Conservation (phyloP, 176 grass and related monocot genomes). For the Aegilops speltoides region DNA sequence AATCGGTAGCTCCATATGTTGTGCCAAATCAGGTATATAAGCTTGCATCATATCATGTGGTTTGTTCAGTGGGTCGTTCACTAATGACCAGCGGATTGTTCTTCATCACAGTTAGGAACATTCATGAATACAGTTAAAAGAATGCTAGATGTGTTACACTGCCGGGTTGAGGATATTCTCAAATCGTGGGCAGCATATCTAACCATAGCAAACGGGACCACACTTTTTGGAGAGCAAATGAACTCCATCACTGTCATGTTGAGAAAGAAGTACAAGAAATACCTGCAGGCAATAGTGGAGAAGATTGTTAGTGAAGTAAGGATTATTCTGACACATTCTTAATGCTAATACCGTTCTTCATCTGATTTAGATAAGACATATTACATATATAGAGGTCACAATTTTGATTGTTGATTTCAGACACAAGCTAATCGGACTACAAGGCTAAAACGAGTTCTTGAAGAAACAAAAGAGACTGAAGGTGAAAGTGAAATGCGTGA, state of each 20-base stretch:
- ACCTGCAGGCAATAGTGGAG: conserved; percentile 72
- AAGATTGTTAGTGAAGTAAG: conserved; percentile 86
- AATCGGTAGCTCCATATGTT: conserved; percentile 61
- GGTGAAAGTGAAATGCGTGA: conserved; percentile 80
- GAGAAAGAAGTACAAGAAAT: conserved; percentile 94
- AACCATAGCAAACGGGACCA: conserved; percentile 56
- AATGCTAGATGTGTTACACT: conserved; percentile 90
- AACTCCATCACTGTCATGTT: conserved; percentile 88
- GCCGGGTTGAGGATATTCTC: conserved; percentile 71
- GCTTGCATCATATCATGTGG: conserved; percentile 5
- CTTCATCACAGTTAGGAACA: conserved; percentile 74
- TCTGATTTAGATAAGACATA: background rate
- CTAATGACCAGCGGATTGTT: conserved; percentile 17
- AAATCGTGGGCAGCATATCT: conserved; percentile 80
- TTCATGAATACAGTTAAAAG: conserved; percentile 93
- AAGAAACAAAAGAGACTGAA: conserved; percentile 83
- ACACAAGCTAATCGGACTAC: conserved; percentile 65
- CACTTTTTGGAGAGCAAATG: conserved; percentile 82
- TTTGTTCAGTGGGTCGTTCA: background rate
- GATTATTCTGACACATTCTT: conserved; percentile 1
- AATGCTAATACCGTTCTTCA: background rate
- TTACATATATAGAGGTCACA: background rate
- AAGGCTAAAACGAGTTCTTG: conserved; percentile 80
- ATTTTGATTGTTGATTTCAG: conserved; percentile 38
- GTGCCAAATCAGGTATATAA: conserved; percentile 72